phyloP scores from a whole-genome alignment of 2,329 filamentous ascomycete species.

The Myriosclerotinia duriaeana region DNA sequence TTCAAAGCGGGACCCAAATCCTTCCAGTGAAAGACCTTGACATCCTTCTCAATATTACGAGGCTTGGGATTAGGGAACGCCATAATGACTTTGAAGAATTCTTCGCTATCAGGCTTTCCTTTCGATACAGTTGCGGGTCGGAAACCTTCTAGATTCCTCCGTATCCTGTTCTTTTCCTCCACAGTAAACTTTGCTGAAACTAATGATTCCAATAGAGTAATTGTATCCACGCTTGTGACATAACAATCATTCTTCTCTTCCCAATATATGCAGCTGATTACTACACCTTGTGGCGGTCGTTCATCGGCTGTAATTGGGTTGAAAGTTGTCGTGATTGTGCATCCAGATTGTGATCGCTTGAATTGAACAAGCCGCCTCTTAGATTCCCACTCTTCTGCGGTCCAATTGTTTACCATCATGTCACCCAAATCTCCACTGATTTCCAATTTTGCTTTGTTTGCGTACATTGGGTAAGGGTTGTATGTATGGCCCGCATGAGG shows the following conservation, averaged over 20 bases:
- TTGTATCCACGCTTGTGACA: slow-evolving; percentile 96
- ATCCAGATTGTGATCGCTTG: slow-evolving; percentile 75
- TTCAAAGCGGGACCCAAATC: slow-evolving; percentile 82
- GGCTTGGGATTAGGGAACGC: slow-evolving; percentile 93
- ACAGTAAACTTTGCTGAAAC: slow-evolving; percentile 86
- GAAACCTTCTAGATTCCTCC: slow-evolving; percentile 92
- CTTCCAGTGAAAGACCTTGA: slow-evolving; percentile 98
- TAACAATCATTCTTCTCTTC: slow-evolving; percentile 86
- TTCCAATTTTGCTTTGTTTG: slow-evolving; percentile 78
- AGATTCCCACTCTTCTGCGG: slow-evolving; percentile 72
- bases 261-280: slow-evolving; percentile 98
- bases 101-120: slow-evolving; percentile 85
- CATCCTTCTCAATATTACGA: slow-evolving; percentile 97
- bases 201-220: slow-evolving; percentile 88
- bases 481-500: slow-evolving; percentile 43
- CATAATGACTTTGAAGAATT: slow-evolving; percentile 99
- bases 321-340: slow-evolving; percentile 78
- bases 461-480: slow-evolving; percentile 65
- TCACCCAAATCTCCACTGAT: slow-evolving; percentile 79
- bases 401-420: slow-evolving; percentile 79
- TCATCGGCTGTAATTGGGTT: slow-evolving; percentile 76
- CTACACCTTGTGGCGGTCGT: slow-evolving; percentile 79
- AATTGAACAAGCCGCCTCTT: slow-evolving; percentile 88
- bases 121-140: slow-evolving; percentile 92
- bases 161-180: slow-evolving; percentile 97